Evolutionary conservation across 306 rosid genomes (phyloP), one percentile per base, ranked within the genome.

Genomic region (Cucurbita moschata): DNA sequence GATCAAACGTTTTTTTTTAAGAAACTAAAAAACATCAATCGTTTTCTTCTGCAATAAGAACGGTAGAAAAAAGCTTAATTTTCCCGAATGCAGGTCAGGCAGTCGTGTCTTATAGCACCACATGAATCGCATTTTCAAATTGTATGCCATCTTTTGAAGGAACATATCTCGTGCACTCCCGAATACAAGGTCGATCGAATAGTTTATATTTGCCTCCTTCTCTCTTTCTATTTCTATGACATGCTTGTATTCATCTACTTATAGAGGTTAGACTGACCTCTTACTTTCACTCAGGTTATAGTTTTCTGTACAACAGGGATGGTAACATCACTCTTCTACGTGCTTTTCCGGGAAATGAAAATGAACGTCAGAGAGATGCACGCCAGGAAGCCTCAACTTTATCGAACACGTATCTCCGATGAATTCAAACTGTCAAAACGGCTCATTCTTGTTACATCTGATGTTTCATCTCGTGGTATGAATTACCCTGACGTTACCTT

Each of bases 401-500:
- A 84, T 78, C 88, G 95, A 55, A 83, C 89, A 79, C 96, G 97
- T 14, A 62, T 94, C 72, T 90, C 96, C 9, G 96, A 94, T 75
- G 98, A 94, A 85, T 94, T 94, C 73, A 85, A 66, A 84, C 87
- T 79, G 79, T 89, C 98, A 61, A 90, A 83, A 74, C 83, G 80
- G 64, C 54, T 86, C 78, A 85, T 89, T 87, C 97, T 94, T 67
- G 92, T 90, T 73, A 87, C 97, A 18, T 90, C 97, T 68, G 98
- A 90, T 78, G 98, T 94, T 77, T 88, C 97, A 37, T 81, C 98
- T 5, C 92, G 92, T 14, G 98, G 98, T 79, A 87, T 94, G 89
- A 86, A 89, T 81, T 90, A 94, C 77, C 98, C 98, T 50, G 97
- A 90, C 81, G 98, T 90, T 74, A 87, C 96, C n/a, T 83, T 94